Evolutionary conservation across 1,139 yeast genomes (phyloP).

Genomic region (Diutina scorzettiae): DNA sequence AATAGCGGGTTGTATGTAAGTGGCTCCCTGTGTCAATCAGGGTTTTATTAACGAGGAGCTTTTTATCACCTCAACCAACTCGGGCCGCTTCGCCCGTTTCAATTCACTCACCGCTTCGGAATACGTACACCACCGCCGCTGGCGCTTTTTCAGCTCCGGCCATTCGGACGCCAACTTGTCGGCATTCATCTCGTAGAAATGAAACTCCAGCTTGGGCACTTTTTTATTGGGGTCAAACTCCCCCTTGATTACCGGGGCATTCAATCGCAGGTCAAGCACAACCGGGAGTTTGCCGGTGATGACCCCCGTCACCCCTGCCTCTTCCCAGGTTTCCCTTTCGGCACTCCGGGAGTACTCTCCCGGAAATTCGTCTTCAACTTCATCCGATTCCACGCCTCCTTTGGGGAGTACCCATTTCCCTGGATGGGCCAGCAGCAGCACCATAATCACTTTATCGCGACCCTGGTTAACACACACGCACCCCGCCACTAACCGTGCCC

Average conservation of each 20-base stretch:
- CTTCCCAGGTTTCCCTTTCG: slow-evolving; percentile 93
- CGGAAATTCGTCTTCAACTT: slow-evolving; percentile 18
- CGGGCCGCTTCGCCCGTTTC: slow-evolving; percentile 48
- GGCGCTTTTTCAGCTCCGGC: slow-evolving; percentile 61
- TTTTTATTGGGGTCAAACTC: slow-evolving; percentile 23
- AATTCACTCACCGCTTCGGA: slow-evolving; percentile 63
- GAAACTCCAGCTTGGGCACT: slow-evolving; percentile 68
- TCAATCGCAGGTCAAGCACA: slow-evolving; percentile 56
- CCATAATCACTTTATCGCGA: slow-evolving; percentile 56
- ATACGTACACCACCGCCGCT: slow-evolving; percentile 66
- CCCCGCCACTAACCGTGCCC: slow-evolving; percentile 86
- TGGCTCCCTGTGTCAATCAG: no score
- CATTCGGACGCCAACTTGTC: slow-evolving; percentile 44
- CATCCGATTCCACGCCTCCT: slow-evolving; percentile 91
- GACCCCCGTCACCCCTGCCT: slow-evolving; percentile 76
- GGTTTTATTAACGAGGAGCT: not conserved
- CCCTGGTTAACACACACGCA: slow-evolving; percentile 58
- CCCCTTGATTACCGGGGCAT: slow-evolving; percentile 37
- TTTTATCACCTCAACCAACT: slow-evolving; percentile 48
- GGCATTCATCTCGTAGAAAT: slow-evolving; percentile 67
- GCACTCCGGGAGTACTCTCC: slow-evolving; percentile 48
- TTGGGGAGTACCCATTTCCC: slow-evolving; percentile 84
- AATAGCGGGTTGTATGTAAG: no score
- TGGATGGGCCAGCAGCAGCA: slow-evolving; percentile 57
- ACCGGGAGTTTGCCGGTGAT: slow-evolving; percentile 45